phyloP scores from a whole-genome alignment of 179 eudicot genomes.

The Nepenthes alata region DNA sequence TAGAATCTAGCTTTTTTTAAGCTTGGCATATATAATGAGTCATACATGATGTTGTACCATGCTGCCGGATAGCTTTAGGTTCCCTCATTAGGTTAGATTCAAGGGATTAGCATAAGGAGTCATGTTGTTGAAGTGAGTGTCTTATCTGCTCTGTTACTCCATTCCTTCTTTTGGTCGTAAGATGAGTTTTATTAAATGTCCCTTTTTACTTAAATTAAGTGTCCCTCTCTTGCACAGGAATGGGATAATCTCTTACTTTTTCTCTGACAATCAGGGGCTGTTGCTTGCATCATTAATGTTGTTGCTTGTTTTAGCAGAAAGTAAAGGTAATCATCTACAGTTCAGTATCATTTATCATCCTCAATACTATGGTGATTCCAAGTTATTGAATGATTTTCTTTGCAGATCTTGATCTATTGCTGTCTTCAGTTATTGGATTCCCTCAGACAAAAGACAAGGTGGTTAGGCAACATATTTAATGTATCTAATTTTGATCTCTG shows the following conservation, averaged over 20 bases:
- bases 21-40: background rate
- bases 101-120: background rate
- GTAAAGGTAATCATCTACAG: conserved; percentile 18
- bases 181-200: background rate
- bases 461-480: background rate
- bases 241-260: conserved; percentile 29
- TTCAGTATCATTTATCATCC: background rate
- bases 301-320: conserved; percentile 40
- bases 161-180: background rate
- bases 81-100: background rate
- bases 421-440: conserved; percentile 28
- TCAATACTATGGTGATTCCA: background rate
- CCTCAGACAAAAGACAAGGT: conserved; percentile 19
- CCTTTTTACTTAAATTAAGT: background rate
- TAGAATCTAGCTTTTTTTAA: background rate
- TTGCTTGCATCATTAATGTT: conserved; percentile 38
- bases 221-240: conserved; percentile 20
- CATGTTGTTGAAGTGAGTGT: background rate
- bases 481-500: background rate
- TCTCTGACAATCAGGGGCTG: conserved; percentile 25
- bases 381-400: conserved; percentile 1
- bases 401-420: conserved; percentile 31
- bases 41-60: background rate
- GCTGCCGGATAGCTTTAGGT: background rate
- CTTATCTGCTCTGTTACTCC: background rate